These are phyloP conservation scores for Colletotrichum spinosum DNA, from an alignment of 2,329 filamentous ascomycete genomes.

Conservation along the genomic window DNA sequence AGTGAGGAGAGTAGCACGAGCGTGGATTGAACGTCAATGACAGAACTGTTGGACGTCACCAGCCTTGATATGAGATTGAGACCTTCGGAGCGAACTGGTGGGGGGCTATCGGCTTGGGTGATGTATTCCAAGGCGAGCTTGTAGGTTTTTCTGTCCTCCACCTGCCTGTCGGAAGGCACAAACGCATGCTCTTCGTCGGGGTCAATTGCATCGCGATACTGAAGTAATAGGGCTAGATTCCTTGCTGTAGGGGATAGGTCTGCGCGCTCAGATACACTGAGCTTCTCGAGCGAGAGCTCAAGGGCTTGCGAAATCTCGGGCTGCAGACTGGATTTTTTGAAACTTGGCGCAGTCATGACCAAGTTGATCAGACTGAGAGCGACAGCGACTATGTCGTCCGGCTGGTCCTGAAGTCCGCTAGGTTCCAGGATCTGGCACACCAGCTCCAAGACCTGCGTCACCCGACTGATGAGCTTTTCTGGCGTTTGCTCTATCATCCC, in stretches of 20 bases:
- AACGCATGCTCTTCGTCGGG: slow-evolving; percentile 52
- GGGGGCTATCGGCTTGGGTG: slow-evolving; percentile 69
- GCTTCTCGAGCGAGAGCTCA: slow-evolving; percentile 59
- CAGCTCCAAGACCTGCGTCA: slow-evolving; percentile 73
- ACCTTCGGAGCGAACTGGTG: slow-evolving; percentile 75
- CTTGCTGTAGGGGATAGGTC: slow-evolving; percentile 64
- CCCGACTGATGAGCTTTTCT: slow-evolving; percentile 72
- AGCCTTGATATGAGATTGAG: slow-evolving; percentile 70
- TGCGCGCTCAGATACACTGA: slow-evolving; percentile 52
- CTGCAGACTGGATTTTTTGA: slow-evolving; percentile 61
- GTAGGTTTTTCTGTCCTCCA: slow-evolving; percentile 72
- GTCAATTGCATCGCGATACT: slow-evolving; percentile 66
- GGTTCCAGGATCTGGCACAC: slow-evolving; percentile 69
- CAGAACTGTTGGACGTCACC: slow-evolving; percentile 64
- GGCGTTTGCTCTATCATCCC: slow-evolving; percentile 73
- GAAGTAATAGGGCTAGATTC: slow-evolving; percentile 67
- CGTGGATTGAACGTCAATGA: slow-evolving; percentile 75
- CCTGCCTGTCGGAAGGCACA: slow-evolving; percentile 58
- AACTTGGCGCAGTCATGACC: slow-evolving; percentile 68
- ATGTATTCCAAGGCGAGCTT: slow-evolving; percentile 74
- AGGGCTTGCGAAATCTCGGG: slow-evolving; percentile 56
- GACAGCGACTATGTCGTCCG: slow-evolving; percentile 63
- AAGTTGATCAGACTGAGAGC: slow-evolving; percentile 72
- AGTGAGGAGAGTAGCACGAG: slow-evolving; percentile 73
- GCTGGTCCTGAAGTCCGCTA: slow-evolving; percentile 53